Base-by-base conservation (phyloP, 176 grass and related monocot genomes). In the Aechmea fasciata region DNA sequence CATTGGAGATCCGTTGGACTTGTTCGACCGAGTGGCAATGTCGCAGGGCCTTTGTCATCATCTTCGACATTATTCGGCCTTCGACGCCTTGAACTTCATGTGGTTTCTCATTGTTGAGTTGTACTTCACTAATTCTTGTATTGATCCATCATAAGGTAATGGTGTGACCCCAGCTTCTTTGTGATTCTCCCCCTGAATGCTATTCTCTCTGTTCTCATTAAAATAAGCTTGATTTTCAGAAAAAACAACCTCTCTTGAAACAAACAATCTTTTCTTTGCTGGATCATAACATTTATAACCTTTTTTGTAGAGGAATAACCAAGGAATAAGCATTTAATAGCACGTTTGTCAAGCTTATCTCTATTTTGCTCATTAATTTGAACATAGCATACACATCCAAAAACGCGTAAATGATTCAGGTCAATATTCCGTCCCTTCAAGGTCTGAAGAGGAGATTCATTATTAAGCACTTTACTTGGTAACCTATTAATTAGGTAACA, bases 401-500 rank as follows among this genome's bases (percentile, higher is more conserved):
- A 74, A 17, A 64, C 5, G 1, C 52, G 13, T 48, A 74, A 17
- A 61, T 24, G 53, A 10, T 64, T 9, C 15, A 64, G 15, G 19
- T 74, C 24, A 14, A 74, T 41, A 6, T 6, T 74, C 14, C 57
- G 48, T 63, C n/a, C 47, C 11, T 62, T 74, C 3, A 64, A 29
- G 1, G 48, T n/a, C 47, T 64, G 2, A 20, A 74, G 64, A 48
- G 52, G 52, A 19, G 51, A 63, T 48, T 63, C 28, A 51, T 14
- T 14, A 9, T 48, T 48, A 13, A 74, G 17, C 3, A 74, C 13
- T 11, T 3, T 7, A 41, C 11, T 28, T 7, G 24, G 24, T 9
- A 64, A 2, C 48, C 71, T 74, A 74, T 74, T 74, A 11, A 74
- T 74, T 7, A 74, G 9, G 22, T 74, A 74, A 17, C 4, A 7